Evolutionary conservation across 495 filamentous ascomycete genomes (phyloP), one percentile per base, ranked within the genome.

Genomic region (Xylaria longipes): DNA sequence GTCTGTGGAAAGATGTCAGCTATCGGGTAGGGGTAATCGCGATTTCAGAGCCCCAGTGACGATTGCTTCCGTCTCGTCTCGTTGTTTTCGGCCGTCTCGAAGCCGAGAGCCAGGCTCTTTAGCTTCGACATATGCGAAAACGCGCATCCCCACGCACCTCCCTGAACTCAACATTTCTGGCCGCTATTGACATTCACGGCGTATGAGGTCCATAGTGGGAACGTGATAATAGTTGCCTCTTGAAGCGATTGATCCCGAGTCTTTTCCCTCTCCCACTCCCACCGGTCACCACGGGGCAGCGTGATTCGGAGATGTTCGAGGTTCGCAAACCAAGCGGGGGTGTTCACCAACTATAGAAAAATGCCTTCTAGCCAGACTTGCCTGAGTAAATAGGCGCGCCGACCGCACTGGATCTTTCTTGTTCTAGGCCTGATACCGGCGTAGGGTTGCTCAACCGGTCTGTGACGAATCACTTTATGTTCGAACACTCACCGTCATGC

Each of bases 271-370:
- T 75, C 76, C 69, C 73, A 75, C 15, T 63, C 70, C 76, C 73
- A 77, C 77, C 75, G 77, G 48, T 79, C 77, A 5, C 61, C 43
- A n/a, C 71, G 70, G 31, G 73, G 63, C 6, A 79, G 67, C 4
- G 77, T 75, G 57, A 79, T 72, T 29, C 58, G 76, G n/a, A 77
- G 33, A 48, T 69, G 71, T 48, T 76, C 68, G n/a, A 77, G 41
- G 6, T 70, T 69, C 50, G 71, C 35, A 71, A 79, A 74, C 58
- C 65, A 68, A 20, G 62, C 25, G 9, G 70, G 33, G 15, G 54
- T 6, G 22, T 27, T 31, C 39, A 64, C 70, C 9, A 77, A 27
- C 1, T 31, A 6, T 1, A 39, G 35, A n/a, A 78, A 78, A 14
- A 11, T 25, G 22, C 67, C 43, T 64, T 78, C 76, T 3, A 78